Conservation (phyloP, 331 rosid genomes). For the Telfairia occidentalis region DNA sequence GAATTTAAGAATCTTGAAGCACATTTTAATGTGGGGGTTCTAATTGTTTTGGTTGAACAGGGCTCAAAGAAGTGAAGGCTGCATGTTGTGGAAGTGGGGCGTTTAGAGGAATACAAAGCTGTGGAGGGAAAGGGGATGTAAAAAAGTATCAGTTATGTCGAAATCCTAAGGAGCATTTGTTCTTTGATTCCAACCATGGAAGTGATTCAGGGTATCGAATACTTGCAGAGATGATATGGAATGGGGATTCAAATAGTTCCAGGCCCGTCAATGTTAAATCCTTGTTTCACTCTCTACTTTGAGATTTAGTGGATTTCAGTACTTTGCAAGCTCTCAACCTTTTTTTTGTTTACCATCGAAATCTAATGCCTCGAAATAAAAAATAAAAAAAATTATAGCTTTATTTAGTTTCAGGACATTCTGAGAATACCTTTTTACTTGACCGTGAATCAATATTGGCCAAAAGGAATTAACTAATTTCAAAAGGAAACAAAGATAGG, state of each 20-base stretch:
- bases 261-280: not conserved
- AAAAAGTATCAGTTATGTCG: slow-evolving; percentile 20
- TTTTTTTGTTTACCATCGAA: not conserved
- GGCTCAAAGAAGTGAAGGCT: not conserved
- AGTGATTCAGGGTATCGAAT: slow-evolving; percentile 9
- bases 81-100: slow-evolving; percentile 36
- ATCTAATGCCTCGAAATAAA: not conserved
- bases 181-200: slow-evolving; percentile 25
- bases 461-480: too few relatives aligned
- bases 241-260: slow-evolving; percentile 1
- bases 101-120: slow-evolving; percentile 21
- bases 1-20: not conserved
- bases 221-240: slow-evolving; percentile 23
- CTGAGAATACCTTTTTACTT: too few relatives aligned
- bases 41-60: not conserved
- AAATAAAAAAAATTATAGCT: too few relatives aligned
- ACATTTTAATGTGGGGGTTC: not conserved
- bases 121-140: slow-evolving; percentile 26
- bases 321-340: too few relatives aligned
- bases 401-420: too few relatives aligned
- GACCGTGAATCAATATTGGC: too few relatives aligned
- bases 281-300: not conserved
- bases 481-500: not conserved
- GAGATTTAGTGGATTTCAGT: not conserved
- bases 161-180: slow-evolving; percentile 15